Evolutionary conservation across 306 rosid species (phyloP), one percentile per base, ranked within the genome.

Genomic region (Corylus avellana): DNA sequence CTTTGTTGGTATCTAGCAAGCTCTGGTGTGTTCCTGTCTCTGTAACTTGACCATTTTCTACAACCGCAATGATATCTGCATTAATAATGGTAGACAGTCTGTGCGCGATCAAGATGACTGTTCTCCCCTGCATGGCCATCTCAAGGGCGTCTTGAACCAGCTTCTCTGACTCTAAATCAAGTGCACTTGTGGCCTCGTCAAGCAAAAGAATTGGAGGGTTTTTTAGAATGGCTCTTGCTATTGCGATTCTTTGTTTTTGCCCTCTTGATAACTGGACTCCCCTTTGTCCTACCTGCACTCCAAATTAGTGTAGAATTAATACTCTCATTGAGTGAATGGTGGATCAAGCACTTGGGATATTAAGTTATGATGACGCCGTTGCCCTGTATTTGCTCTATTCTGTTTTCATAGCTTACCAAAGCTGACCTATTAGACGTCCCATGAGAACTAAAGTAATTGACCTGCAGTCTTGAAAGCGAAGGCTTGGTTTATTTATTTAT

Each of bases 141-240:
- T 94, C 96, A 80, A 94, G 96, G 67, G 98, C 96, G 10, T 86
- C 96, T 81, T 94, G 98, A 75, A 94, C 97, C 75, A 89, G 73
- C 78, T 85, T 90, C 75, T 94, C 97, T 10, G 98, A 94, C 72
- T 92, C 94, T 10, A 94, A 82, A 85, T 94, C 98, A 20, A 94
- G 93, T 39, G 98, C 96, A 85, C 98, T 94, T 55, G 98, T 90
- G 79, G 97, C 98, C 84, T 94, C 98, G 29, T 94, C 98, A 57
- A 94, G 92, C 80, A 92, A 70, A 72, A 94, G 96, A 66, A 94
- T 89, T 5, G 90, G 91, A 56, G 98, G 98, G 71, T 88, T 88
- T 82, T 91, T 93, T 4, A 93, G 91, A 77, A 93, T 78, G 80
- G 98, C 97, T 89, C 97, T 89, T 64, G 98, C 97, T 74, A 93